These are phyloP conservation scores for Debaryomyces coudertii DNA, from an alignment of 1,139 yeast genomes.

Conservation along the genomic window DNA sequence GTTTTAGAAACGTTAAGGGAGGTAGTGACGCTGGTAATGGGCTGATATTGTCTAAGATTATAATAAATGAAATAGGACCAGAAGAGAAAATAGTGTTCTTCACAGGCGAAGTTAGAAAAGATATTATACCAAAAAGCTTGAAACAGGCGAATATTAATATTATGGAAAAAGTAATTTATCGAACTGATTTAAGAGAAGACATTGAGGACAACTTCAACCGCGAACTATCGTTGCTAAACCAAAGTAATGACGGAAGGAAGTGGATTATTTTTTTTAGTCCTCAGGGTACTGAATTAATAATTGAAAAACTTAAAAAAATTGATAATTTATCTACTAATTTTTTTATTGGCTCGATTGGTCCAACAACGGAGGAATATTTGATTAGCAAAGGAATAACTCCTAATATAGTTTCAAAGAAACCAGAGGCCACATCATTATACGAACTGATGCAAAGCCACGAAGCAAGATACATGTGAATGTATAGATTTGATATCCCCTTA, in stretches of 20 bases:
- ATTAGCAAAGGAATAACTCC: conserved; percentile 55
- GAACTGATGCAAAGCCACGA: conserved; percentile 27
- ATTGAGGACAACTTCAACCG: conserved; percentile 43
- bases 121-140: conserved; percentile 72
- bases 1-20: conserved; percentile 72
- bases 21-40: conserved; percentile 86
- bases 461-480: neutral
- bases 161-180: conserved; percentile 68
- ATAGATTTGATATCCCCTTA: neutral
- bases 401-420: conserved; percentile 67
- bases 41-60: conserved; percentile 62
- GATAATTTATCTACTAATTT: conserved; percentile 21
- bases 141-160: conserved; percentile 49
- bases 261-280: conserved; percentile 93
- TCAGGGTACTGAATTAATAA: conserved; percentile 74
- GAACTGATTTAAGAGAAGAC: conserved; percentile 57
- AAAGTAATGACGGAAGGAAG: conserved; percentile 17
- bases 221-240: conserved; percentile 17
- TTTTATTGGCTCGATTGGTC: conserved; percentile 85
- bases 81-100: conserved; percentile 59
- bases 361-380: conserved; percentile 79
- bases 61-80: conserved; percentile 44
- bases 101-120: conserved; percentile 85
- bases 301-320: conserved; percentile 42
- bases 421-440: conserved; percentile 66